A percentile compares a stretch with the other conserved stretches of the same genome.
Evolutionary conservation across 1,284 basidiomycete genomes (phyloP).

Genomic region (Erythrobasidium hasegawianum): DNA sequence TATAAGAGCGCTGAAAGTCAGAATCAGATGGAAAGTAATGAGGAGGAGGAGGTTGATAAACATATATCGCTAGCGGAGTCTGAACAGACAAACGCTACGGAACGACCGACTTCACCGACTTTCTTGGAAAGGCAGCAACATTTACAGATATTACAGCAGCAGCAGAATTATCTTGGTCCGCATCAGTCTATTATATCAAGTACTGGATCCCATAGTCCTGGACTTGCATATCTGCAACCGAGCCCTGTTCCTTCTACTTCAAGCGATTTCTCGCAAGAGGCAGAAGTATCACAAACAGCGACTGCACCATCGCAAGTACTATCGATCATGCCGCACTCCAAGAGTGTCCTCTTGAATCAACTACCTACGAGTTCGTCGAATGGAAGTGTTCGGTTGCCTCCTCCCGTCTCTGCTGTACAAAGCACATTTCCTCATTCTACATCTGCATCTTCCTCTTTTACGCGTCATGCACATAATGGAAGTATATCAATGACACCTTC

Average conservation of each 20-base stretch:
- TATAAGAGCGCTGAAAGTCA: too few species aligned
- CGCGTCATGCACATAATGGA: too few species aligned
- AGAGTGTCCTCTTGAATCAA: neutral
- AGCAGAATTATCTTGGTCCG: neutral
- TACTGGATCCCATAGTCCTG: neutral
- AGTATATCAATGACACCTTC: too few species aligned
- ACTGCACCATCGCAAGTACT: neutral
- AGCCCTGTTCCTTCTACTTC: neutral
- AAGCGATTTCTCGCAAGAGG: neutral
- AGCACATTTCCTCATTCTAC: neutral
- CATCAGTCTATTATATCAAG: neutral
- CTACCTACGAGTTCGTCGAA: neutral
- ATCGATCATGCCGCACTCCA: neutral
- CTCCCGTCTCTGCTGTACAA: conserved; percentile 1
- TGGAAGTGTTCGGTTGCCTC: neutral
- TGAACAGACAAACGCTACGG: too few species aligned
- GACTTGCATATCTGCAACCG: neutral
- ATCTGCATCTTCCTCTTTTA: too few species aligned
- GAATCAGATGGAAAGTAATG: too few species aligned
- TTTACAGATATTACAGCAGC: too few species aligned
- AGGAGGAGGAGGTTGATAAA: too few species aligned
- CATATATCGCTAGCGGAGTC: too few species aligned
- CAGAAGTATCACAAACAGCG: neutral
- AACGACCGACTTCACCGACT: neutral
- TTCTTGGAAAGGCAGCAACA: neutral